These are phyloP conservation scores for Boletus edulis DNA, from an alignment of 768 basidiomycete species.

Conservation along the genomic window DNA sequence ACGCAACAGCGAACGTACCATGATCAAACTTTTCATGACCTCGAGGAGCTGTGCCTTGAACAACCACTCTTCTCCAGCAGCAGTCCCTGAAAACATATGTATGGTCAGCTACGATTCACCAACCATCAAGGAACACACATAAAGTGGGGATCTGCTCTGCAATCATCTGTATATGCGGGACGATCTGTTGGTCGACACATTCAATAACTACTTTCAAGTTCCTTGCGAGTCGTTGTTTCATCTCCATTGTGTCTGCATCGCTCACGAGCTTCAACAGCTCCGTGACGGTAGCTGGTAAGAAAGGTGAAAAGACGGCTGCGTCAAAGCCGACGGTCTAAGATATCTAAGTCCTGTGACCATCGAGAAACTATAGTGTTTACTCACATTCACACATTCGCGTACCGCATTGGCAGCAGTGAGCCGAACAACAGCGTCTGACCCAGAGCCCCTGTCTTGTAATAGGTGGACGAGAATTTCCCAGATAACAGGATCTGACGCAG, in stretches of 20 bases:
- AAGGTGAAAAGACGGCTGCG: conserved; percentile 62
- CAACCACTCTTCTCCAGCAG: conserved; percentile 64
- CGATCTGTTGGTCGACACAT: conserved; percentile 50
- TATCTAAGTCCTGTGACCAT: conserved; percentile 5
- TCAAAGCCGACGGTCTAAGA: conserved; percentile 65
- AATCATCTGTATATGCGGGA: conserved; percentile 61
- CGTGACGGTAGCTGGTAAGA: conserved; percentile 56
- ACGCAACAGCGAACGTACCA: conserved; percentile 41
- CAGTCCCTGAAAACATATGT: conserved; percentile 50
- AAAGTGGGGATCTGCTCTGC: conserved; percentile 63
- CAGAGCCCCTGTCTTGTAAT: conserved; percentile 61
- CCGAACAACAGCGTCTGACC: conserved; percentile 82
- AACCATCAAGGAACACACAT: conserved; percentile 46
- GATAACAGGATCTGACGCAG: conserved; percentile 57
- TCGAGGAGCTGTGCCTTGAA: conserved; percentile 70
- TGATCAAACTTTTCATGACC: conserved; percentile 66
- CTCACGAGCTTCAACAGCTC: conserved; percentile 68
- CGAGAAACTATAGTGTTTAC: conserved; percentile 28
- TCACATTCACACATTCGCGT: conserved; percentile 81
- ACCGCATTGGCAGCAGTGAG: conserved; percentile 81
- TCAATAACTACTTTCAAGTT: conserved; percentile 72
- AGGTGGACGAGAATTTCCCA: conserved; percentile 85
- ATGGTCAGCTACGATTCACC: conserved; percentile 4
- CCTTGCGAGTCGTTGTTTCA: conserved; percentile 68
- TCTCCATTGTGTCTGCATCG: conserved; percentile 75